Conservation (phyloP, 192 early-diverging fungal genomes). For the Jimgerdemannia flammicorona region DNA sequence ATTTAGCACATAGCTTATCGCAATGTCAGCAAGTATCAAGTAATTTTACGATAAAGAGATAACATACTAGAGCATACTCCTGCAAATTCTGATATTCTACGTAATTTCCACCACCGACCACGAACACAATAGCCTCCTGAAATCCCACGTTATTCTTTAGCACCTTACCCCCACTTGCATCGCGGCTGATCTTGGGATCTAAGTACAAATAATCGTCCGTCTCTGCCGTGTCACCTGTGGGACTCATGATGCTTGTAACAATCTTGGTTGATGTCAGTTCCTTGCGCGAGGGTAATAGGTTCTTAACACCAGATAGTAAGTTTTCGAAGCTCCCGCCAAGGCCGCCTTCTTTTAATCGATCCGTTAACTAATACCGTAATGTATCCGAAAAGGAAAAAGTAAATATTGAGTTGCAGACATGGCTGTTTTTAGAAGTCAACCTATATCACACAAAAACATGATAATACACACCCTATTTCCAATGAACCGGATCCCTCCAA, state of each 20-base stretch:
- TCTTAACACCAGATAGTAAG: conserved; percentile 86
- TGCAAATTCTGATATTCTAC: conserved; percentile 95
- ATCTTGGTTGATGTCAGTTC: conserved; percentile 85
- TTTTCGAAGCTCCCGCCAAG: conserved; percentile 70
- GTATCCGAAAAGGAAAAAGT: not conserved
- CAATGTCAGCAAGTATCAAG: not conserved
- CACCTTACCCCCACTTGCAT: conserved; percentile 26
- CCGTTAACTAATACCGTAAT: conserved; percentile 46
- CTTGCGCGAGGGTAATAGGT: conserved; percentile 87
- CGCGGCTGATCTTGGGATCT: conserved; percentile 78
- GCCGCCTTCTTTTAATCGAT: conserved; percentile 64
- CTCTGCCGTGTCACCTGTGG: conserved; percentile 39
- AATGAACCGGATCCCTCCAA: conserved; percentile 67
- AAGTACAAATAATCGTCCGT: conserved; percentile 86
- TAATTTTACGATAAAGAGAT: not conserved
- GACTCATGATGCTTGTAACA: conserved; percentile 82
- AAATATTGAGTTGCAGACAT: not conserved
- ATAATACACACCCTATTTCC: conserved; percentile 54
- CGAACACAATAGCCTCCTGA: conserved; percentile 96
- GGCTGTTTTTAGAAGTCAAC: not conserved
- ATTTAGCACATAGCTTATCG: not conserved
- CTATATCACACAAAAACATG: not conserved
- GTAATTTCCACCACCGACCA: conserved; percentile 97
- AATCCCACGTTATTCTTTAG: conserved; percentile 51
- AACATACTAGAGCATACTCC: conserved; percentile 76